phyloP scores from a whole-genome alignment of 768 basidiomycete genomes.

The Tephrocybe sp. region DNA sequence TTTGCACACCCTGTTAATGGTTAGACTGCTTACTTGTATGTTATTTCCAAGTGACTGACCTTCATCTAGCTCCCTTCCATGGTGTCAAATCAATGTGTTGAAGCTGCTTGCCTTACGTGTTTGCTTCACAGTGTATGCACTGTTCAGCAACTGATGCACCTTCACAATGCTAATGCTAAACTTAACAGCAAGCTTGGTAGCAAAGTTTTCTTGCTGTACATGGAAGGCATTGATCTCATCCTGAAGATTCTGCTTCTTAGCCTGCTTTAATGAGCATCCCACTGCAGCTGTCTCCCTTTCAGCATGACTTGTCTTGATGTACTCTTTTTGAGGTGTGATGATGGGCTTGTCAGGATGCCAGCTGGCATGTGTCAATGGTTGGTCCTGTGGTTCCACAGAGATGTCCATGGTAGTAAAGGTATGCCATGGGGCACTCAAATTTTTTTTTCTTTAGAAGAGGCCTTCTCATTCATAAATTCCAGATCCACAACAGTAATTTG shows the following conservation, averaged over 20 bases:
- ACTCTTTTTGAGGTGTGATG: neutral
- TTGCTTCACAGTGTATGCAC: neutral
- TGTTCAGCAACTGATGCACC: neutral
- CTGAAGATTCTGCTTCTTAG: neutral
- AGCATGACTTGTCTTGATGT: neutral
- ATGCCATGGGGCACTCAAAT: neutral
- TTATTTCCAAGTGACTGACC: neutral
- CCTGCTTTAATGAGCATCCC: neutral
- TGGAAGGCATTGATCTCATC: neutral
- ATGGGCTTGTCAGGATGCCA: neutral
- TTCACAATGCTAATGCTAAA: neutral
- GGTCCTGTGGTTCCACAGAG: neutral
- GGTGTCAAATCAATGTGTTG: neutral
- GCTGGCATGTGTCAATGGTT: neutral
- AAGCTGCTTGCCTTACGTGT: neutral
- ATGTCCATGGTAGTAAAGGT: neutral
- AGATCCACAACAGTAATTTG: too few species aligned
- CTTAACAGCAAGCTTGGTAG: slow-evolving; percentile 1
- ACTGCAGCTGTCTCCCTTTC: neutral
- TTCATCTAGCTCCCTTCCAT: neutral
- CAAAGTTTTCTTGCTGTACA: neutral
- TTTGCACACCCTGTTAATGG: neutral
- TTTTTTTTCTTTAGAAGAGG: neutral
- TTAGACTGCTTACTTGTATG: too few species aligned
- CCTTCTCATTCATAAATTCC: too few species aligned